Evolutionary conservation across 257 asterid species (phyloP), one percentile per base, ranked within the genome.

Genomic region (Solanum virginianum): DNA sequence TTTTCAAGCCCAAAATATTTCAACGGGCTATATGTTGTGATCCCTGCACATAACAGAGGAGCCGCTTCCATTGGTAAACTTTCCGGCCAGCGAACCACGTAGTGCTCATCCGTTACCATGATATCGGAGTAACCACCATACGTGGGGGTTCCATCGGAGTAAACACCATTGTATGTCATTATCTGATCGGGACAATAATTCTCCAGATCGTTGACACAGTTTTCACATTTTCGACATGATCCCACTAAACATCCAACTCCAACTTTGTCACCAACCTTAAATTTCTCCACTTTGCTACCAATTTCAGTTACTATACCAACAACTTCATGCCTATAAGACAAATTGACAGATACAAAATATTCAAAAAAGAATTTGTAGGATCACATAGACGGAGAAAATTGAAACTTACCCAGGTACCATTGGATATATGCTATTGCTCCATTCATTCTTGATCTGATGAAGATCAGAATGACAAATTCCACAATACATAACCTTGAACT

Each of bases 181-280:
- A 70, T 65, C 20, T 3, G 9, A 16, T 54, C 24, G 1, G 6
- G 82, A 15, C 87, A 85, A 24, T 84, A 75, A 14, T 29, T 81
- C 11, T 87, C 86, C 1, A 87, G 84, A 68, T 85, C 75, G 5
- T 75, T 69, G 9, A 22, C 53, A 60, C 87, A 87, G 1, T 55
- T 57, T 22, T 85, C 84, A 56, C 87, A 87, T 2, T 72, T n/a
- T 6, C 86, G 20, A 54, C 89, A 87, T 13, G 87, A 85, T 62
- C 87, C 89, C 15, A 85, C 71, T 49, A 87, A 1, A 63, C 87
- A 81, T 41, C 89, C 89, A 5, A 87, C 89, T 1, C 89, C 89
- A 3, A 87, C 87, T 60, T 81, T 85, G 53, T 87, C 89, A 3
- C 89, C 87, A 5, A 65, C 81, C 47, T 81, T 72, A 62, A 87